Evolutionary conservation across 176 grass and related monocot genomes (phyloP), one percentile per base, ranked within the genome.

Genomic region (Poa pratensis): DNA sequence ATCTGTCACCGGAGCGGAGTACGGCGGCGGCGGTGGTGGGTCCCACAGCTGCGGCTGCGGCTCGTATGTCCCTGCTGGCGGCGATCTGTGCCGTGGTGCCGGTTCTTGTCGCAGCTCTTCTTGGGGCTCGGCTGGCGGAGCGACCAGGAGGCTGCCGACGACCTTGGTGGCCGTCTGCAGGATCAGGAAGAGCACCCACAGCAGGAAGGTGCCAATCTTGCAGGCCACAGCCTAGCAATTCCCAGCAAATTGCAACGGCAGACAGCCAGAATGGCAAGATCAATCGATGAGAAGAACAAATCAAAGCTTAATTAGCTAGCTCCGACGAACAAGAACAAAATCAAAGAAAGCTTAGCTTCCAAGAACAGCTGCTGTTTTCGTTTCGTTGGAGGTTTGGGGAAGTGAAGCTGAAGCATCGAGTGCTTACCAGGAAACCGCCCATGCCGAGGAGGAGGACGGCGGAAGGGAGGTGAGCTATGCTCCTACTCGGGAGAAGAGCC

Each of bases 171-270:
- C 82, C 9, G 90, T 88, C 78, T 92, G 82, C 72, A 92, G 73
- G 8, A 88, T 39, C 13, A 92, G 79, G 83, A 88, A 92, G 73
- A 92, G 78, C 55, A 88, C 27, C 90, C 90, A 92, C 32, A 92
- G 57, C 73, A 92, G 39, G 64, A 92, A 83, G 28, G 67, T 85
- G 77, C 83, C 83, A 61, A 92, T 43, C 83, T 88, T 92, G 35
- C 86, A 46, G 11, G 51, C 46, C 53, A 78, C 83, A 23, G 27
- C 86, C 90, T 92, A 57, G n/a, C 60, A 24, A 75, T 75, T 27
- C 35, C 1, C 46, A 34, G 48, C 46, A 39, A 69, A 69, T 54
- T 39, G 53, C 40, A n/a, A 52, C 22, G 52, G 11, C 28, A 22
- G 40, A 2, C 61, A 91, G n/a, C 18, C 60, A 75, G 26, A 19